Base-by-base conservation (phyloP, 192 early-diverging fungal genomes). In the Fimicolochytrium jonesii region DNA sequence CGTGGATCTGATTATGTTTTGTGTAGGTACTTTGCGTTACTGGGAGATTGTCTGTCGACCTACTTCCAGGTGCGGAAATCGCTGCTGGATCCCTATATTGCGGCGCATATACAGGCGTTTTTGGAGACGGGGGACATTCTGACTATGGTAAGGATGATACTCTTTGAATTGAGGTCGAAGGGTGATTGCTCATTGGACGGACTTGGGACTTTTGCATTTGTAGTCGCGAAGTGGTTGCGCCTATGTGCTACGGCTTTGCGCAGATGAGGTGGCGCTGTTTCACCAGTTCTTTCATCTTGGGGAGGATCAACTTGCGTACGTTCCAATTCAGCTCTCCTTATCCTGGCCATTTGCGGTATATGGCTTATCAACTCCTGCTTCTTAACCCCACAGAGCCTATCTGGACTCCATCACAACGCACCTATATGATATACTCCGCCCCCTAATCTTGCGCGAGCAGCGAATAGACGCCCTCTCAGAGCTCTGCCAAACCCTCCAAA, bases 361-460 rank as follows among this genome's bases (percentile, higher is more conserved):
- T 39, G 37, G 7, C 37, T 39, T 7, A 39, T 11, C 7, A 39
- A 7, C 9, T 39, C 9, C 37, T 39, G 9, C 37, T 17, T 39
- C 37, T 39, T 7, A 17, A 34, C 11, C 28, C 6, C 32, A 25
- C 48, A 90, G 90, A 28, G 73, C 69, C 28, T 92, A 90, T 61
- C 69, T 95, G 33, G 93, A 98, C 49, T 59, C 77, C 0, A 67
- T 91, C 5, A 84, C 86, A 48, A 78, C 81, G 36, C 75, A 86
- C 54, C 76, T 98, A 15, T 89, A 94, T 60, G 89, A 95, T 52
- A 83, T 88, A 29, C 76, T 95, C 22, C 85, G 95, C 3, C 93
- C 94, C 26, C 73, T 88, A 9, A 91, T 98, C 43, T 89, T 97
- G 56, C 87, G 90, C 59, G 92, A 95, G 62, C 74, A 80, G 17